phyloP scores from a whole-genome alignment of 2,329 filamentous ascomycete genomes.

The Colletotrichum sp. region DNA sequence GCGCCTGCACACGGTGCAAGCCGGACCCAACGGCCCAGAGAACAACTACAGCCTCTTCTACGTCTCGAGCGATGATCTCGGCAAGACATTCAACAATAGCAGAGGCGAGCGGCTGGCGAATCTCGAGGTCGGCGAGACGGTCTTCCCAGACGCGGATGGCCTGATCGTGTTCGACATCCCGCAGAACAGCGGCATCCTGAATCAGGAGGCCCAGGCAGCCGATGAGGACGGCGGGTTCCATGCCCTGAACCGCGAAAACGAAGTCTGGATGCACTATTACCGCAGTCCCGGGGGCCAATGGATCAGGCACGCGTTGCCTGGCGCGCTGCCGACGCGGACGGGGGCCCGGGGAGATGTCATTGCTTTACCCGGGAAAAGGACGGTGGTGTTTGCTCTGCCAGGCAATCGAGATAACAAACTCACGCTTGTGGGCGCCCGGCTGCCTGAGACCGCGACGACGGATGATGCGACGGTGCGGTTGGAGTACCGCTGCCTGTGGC shows the following conservation, averaged over 20 bases:
- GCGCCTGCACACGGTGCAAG: slow-evolving; percentile 9
- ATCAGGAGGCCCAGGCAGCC: slow-evolving; percentile 16
- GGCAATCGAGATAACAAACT: slow-evolving; percentile 10
- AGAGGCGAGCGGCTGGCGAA: slow-evolving; percentile 7
- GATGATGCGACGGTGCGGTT: not conserved
- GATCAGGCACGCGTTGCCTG: slow-evolving; percentile 1
- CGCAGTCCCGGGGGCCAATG: not conserved
- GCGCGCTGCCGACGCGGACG: slow-evolving; percentile 7
- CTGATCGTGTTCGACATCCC: slow-evolving; percentile 18
- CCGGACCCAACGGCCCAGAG: slow-evolving; percentile 16
- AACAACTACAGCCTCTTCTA: slow-evolving; percentile 18
- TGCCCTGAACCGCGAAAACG: slow-evolving; percentile 13
- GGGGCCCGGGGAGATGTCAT: slow-evolving; percentile 8
- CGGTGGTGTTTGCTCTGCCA: slow-evolving; percentile 11
- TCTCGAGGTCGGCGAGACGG: slow-evolving; percentile 12
- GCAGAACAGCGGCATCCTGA: slow-evolving; percentile 10
- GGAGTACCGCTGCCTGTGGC: slow-evolving; percentile 6
- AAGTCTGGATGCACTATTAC: slow-evolving; percentile 17
- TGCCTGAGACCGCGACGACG: not conserved
- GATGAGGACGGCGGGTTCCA: slow-evolving; percentile 12
- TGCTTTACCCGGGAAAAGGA: not conserved
- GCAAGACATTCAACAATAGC: not conserved
- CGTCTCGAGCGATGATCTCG: slow-evolving; percentile 9
- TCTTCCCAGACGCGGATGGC: slow-evolving; percentile 10
- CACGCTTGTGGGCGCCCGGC: not conserved